These are phyloP conservation scores for Solidago caesia DNA, from an alignment of 129 eudicot genomes.

Conservation along the genomic window DNA sequence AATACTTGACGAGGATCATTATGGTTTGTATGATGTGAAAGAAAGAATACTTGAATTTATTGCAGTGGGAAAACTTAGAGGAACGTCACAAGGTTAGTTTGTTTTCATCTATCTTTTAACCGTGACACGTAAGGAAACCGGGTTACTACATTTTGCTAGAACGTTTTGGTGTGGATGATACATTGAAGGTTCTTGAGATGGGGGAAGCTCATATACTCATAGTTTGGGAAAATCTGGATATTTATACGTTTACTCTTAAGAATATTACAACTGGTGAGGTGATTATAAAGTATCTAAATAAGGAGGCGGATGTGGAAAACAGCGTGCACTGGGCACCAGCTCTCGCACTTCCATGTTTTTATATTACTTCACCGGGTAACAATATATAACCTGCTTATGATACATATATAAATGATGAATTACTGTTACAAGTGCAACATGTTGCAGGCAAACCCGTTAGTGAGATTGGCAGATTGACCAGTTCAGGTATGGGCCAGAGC, in stretches of 20 bases:
- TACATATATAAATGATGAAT: too few relatives aligned
- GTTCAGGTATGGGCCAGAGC: too few relatives aligned
- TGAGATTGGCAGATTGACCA: too few relatives aligned
- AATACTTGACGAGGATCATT: conserved; percentile 97
- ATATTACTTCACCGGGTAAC: too few relatives aligned
- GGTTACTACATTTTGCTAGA: too few relatives aligned
- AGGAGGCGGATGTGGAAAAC: conserved; percentile 19
- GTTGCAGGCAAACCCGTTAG: too few relatives aligned
- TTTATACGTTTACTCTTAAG: conserved; percentile 32
- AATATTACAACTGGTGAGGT: conserved; percentile 33
- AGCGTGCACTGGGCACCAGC: conserved; percentile 29
- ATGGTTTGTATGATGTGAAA: conserved; percentile 87
- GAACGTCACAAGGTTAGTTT: conserved; percentile 87
- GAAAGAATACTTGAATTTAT: conserved; percentile 97
- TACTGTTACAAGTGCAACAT: too few relatives aligned
- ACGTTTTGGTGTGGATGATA: neutral
- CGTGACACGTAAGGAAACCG: neutral
- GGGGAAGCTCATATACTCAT: conserved; percentile 42
- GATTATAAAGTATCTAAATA: conserved; percentile 32
- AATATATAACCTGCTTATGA: too few relatives aligned
- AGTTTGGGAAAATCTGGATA: conserved; percentile 44
- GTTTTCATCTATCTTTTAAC: conserved; percentile 2
- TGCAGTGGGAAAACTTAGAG: conserved; percentile 95
- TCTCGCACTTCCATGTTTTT: conserved; percentile 17
- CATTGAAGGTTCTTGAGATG: conserved; percentile 17